These are phyloP conservation scores for Sporothrix globosa DNA, from an alignment of 2,329 filamentous ascomycete genomes.

Conservation along the genomic window DNA sequence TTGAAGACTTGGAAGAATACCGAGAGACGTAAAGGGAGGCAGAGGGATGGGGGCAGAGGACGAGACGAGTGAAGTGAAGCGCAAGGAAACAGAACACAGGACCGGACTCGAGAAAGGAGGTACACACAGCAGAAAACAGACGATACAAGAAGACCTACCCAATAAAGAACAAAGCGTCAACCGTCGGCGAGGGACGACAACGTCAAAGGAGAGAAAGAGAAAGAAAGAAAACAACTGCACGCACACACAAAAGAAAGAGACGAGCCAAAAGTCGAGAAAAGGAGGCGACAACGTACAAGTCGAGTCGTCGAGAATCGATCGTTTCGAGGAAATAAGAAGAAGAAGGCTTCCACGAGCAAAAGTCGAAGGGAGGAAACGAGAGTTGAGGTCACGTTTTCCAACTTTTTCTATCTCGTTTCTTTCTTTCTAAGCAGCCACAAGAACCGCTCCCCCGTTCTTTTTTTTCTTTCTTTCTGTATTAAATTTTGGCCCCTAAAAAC, in stretches of 20 bases:
- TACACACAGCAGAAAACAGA: background rate
- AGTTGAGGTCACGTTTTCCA: constrained; percentile 19
- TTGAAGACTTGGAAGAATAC: constrained; percentile 4
- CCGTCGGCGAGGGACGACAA: constrained; percentile 11
- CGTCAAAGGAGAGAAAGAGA: constrained; percentile 10
- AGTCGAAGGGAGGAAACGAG: constrained; percentile 13
- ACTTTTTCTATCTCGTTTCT: background rate
- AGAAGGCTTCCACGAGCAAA: background rate
- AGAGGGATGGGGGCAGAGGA: background rate
- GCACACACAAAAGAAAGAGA: constrained; percentile 26
- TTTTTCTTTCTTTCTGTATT: background rate
- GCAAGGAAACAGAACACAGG: background rate
- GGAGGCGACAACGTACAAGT: constrained; percentile 12
- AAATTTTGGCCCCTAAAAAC: constrained; percentile 19
- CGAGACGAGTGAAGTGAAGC: background rate
- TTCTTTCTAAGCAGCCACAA: background rate
- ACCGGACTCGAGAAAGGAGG: constrained; percentile 4
- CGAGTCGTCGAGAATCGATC: constrained; percentile 19
- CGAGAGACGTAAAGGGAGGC: constrained; percentile 1
- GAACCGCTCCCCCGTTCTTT: constrained; percentile 13
- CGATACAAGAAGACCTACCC: constrained; percentile 26
- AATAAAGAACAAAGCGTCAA: constrained; percentile 31
- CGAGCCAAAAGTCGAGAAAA: constrained; percentile 22
- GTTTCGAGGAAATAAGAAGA: constrained; percentile 6
- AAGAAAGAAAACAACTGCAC: constrained; percentile 12